Evolutionary conservation across 2,329 filamentous ascomycete species (phyloP).

Genomic region (Fusarium penzigii): DNA sequence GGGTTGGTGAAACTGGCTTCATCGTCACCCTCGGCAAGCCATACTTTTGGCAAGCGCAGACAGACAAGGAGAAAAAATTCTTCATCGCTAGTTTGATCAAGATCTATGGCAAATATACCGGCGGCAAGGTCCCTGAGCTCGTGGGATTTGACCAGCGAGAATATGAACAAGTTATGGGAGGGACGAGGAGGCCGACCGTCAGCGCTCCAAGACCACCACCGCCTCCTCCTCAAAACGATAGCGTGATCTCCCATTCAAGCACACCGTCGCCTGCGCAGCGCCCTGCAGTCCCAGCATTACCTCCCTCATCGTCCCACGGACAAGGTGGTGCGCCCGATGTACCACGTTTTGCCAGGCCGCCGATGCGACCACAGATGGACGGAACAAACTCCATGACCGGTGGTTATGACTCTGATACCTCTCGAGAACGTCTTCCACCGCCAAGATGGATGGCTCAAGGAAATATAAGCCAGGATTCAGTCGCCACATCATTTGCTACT

Average conservation of each 20-base stretch:
- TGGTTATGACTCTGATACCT: conserved; percentile 51
- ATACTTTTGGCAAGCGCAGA: conserved; percentile 95
- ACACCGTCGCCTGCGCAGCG: conserved; percentile 19
- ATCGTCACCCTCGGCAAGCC: conserved; percentile 87
- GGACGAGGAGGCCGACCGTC: conserved; percentile 43
- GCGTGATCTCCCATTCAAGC: conserved; percentile 15
- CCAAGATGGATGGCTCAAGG: conserved; percentile 49
- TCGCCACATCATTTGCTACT: conserved; percentile 47
- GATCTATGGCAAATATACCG: conserved; percentile 95
- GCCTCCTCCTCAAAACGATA: conserved; percentile 32
- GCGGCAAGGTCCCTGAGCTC: conserved; percentile 76
- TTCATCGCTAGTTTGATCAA: conserved; percentile 96
- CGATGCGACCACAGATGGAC: conserved; percentile 39
- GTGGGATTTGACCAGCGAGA: conserved; percentile 81
- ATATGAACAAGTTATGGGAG: conserved; percentile 71
- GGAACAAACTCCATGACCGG: conserved; percentile 49
- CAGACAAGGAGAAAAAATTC: conserved; percentile 96
- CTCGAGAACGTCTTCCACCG: conserved; percentile 42
- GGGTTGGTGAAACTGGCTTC: conserved; percentile 84
- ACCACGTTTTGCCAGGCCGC: conserved; percentile 31
- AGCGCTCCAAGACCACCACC: conserved; percentile 25
- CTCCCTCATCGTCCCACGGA: conserved; percentile 11
- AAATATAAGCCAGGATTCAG: conserved; percentile 61
- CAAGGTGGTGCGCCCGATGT: conserved; percentile 25
- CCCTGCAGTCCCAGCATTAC: conserved; percentile 18